phyloP scores from a whole-genome alignment of 352 stramenopile species.

The Phytophthora podocarpi region DNA sequence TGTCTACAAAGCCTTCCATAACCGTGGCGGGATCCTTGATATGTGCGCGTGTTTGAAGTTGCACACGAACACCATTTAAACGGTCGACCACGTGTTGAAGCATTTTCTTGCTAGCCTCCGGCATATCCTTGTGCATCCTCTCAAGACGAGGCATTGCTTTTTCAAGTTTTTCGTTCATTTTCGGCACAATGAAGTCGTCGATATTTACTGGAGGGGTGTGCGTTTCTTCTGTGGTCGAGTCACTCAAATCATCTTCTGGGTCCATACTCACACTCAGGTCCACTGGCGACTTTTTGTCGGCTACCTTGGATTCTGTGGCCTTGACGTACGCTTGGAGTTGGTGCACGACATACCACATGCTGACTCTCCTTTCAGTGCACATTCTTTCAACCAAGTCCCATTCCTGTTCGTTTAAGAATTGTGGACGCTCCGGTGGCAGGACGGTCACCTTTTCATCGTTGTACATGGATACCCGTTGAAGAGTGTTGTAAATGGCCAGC shows the following conservation, averaged over 20 bases:
- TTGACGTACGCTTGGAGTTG: conserved; percentile 27
- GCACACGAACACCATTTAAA: conserved; percentile 6
- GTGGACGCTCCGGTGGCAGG: conserved; percentile 7
- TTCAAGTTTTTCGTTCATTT: conserved; percentile 29
- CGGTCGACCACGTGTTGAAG: conserved; percentile 19
- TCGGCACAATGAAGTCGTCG: conserved; percentile 31
- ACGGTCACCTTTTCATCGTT: conserved; percentile 14
- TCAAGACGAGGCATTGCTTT: conserved; percentile 23
- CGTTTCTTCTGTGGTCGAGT: conserved; percentile 4
- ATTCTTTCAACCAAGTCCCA: conserved; percentile 37
- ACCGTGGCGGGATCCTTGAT: conserved; percentile 14
- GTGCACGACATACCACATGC: conserved; percentile 39
- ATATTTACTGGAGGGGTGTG: conserved; percentile 19
- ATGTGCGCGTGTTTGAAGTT: conserved; percentile 11
- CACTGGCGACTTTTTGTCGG: conserved; percentile 14
- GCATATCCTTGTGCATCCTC: conserved; percentile 4
- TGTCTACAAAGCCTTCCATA: conserved; percentile 25
- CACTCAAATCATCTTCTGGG: conserved; percentile 17
- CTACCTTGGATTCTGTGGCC: not conserved
- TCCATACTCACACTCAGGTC: conserved; percentile 29
- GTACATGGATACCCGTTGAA: conserved; percentile 22
- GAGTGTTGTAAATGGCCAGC: conserved; percentile 33
- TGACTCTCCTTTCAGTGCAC: conserved; percentile 20
- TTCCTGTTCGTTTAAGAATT: conserved; percentile 23
- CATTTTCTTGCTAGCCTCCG: conserved; percentile 6